Conservation (phyloP, 2,329 filamentous ascomycete genomes). For the Triangularia verruculosa region DNA sequence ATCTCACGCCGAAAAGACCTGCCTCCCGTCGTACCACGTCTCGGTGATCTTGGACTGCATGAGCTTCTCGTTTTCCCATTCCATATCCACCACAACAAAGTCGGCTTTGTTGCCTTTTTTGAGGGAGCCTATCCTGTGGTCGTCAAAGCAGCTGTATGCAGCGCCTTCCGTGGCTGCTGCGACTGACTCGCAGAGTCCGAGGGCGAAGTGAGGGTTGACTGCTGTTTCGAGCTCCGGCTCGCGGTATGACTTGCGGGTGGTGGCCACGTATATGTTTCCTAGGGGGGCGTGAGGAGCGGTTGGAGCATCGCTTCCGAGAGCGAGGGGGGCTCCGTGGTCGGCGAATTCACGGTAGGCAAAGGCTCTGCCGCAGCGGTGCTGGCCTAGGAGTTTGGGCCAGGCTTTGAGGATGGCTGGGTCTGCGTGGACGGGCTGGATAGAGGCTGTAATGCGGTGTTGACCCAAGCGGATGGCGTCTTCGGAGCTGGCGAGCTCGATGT, state of each 20-base stretch:
- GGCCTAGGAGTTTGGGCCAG: constrained; percentile 58
- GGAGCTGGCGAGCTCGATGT: constrained; percentile 57
- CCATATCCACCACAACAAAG: constrained; percentile 53
- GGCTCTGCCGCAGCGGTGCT: constrained; percentile 52
- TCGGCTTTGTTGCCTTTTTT: constrained; percentile 54
- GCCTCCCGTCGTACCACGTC: constrained; percentile 52
- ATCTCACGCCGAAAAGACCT: constrained; percentile 39
- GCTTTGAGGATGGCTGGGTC: constrained; percentile 60
- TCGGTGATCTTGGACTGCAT: constrained; percentile 45
- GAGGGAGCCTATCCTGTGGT: constrained; percentile 51
- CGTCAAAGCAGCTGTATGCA: constrained; percentile 58
- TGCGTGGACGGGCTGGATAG: constrained; percentile 56
- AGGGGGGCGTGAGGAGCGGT: constrained; percentile 56
- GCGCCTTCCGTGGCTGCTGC: constrained; percentile 53
- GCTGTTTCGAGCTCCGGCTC: constrained; percentile 42
- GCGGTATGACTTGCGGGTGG: constrained; percentile 53
- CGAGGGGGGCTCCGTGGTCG: constrained; percentile 51
- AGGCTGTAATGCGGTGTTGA: constrained; percentile 57
- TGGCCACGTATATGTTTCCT: constrained; percentile 57
- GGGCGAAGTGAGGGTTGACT: constrained; percentile 52
- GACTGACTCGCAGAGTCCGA: constrained; percentile 53
- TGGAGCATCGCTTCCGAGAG: constrained; percentile 58
- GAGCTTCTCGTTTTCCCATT: constrained; percentile 46
- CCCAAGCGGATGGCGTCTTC: constrained; percentile 57
- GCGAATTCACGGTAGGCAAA: constrained; percentile 63